Base-by-base conservation (phyloP, 805 yeast genomes). In the Monosporozyma solicola region DNA sequence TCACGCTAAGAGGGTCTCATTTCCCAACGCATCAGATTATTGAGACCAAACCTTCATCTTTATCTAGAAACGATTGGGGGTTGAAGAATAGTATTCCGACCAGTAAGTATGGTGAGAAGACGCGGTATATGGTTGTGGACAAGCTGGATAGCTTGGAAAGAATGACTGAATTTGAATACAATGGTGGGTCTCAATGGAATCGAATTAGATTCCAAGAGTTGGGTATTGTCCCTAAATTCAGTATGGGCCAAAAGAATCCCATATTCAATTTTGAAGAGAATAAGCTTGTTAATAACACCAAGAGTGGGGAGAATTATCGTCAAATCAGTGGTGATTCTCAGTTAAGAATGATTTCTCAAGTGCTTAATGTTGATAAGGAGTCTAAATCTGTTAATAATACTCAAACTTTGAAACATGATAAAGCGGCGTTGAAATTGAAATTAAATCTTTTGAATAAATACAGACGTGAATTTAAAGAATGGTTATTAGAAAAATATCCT, bases 11-110 rank as follows among this genome's bases (percentile, higher is more conserved):
- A 39, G 52, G 52, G 20, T 16, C 25, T 15, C 59, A 53, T 49
- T 57, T 53, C 46, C 95, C 95, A 27, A 80, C 87, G 0, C 90
- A 84, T 62, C 95, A 87, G 66, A 74, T 85, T 44, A 76, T 87
- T 41, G 84, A 79, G 66, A 82, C 94, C 0, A 82, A 86, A 50
- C 79, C 82, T 49, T 74, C 85, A 7, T 76, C 85, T 48, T 77
- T 83, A 47, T 65, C 74, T 13, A 63, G 87, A 69, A 83, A 85
- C 56, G 87, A 86, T 67, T 87, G 79, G 76, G 96, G 96, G 61
- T 69, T 87, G 55, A 87, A 87, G 64, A 73, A 83, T 47, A 73
- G 85, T 22, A 70, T 87, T 48, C 96, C 96, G 3, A 72, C 73
- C 41, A 82, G 29, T 35, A 22, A 22, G 16, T 22, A 35, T 15